Conservation (phyloP, 768 basidiomycete genomes). For the Leccinum barrowsii region DNA sequence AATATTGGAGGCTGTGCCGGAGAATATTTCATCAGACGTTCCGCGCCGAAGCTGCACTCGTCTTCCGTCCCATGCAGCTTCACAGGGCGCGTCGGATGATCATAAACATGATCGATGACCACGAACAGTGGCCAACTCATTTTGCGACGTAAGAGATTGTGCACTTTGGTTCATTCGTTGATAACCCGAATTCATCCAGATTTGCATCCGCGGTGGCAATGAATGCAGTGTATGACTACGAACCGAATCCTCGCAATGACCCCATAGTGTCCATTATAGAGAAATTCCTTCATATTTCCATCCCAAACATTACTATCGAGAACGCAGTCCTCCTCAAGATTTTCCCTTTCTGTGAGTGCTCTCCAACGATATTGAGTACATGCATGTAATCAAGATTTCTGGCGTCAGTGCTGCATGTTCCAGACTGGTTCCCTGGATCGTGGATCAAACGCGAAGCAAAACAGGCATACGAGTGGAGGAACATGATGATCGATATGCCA, state of each 20-base stretch:
- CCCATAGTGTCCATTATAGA: neutral
- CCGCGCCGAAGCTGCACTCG: conserved; percentile 1
- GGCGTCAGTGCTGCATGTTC: conserved; percentile 4
- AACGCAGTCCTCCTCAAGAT: neutral
- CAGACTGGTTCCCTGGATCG: conserved; percentile 12
- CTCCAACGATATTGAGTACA: neutral
- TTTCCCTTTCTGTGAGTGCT: neutral
- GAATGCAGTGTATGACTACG: conserved; percentile 4
- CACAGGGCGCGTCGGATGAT: conserved; percentile 10
- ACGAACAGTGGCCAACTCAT: neutral
- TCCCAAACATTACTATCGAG: neutral
- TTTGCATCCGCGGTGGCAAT: conserved; percentile 30
- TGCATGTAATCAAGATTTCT: neutral
- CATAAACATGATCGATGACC: conserved; percentile 9
- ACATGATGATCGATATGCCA: conserved; percentile 1
- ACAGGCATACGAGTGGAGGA: neutral
- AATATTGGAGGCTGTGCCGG: conserved; percentile 6
- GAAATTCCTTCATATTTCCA: neutral
- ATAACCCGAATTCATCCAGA: conserved; percentile 8
- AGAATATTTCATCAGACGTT: conserved; percentile 21
- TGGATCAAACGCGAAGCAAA: conserved; percentile 4
- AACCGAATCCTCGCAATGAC: neutral
- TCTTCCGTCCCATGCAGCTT: conserved; percentile 18
- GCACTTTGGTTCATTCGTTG: neutral
- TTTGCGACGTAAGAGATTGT: neutral